Conservation (phyloP, 2,329 filamentous ascomycete species). For the Penicillium sp. region DNA sequence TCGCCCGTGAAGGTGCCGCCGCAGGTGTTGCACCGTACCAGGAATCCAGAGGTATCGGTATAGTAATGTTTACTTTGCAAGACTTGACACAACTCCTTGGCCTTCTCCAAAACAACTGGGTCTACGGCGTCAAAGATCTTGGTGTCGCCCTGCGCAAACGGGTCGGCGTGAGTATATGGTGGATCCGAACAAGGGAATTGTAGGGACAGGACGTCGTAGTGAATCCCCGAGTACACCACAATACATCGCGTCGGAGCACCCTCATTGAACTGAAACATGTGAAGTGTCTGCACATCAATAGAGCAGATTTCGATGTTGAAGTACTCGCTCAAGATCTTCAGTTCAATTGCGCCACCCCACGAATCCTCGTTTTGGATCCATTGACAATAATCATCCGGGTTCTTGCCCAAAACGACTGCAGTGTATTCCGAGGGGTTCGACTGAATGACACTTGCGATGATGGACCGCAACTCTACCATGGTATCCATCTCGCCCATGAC, state of each 20-base stretch:
- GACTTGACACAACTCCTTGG: conserved; percentile 60
- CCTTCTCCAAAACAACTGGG: conserved; percentile 54
- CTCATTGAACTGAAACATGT: conserved; percentile 74
- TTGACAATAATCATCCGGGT: conserved; percentile 69
- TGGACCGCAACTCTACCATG: conserved; percentile 67
- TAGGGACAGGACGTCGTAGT: conserved; percentile 79
- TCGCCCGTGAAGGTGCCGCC: conserved; percentile 44
- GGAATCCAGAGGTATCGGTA: conserved; percentile 78
- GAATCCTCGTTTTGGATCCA: conserved; percentile 75
- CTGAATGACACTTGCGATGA: conserved; percentile 76
- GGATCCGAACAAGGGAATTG: conserved; percentile 58
- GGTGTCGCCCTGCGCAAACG: conserved; percentile 71
- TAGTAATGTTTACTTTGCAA: conserved; percentile 74
- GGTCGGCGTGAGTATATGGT: conserved; percentile 53
- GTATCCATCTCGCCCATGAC: conserved; percentile 64
- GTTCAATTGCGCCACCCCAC: conserved; percentile 90
- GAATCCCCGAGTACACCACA: conserved; percentile 84
- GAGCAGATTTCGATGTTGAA: conserved; percentile 83
- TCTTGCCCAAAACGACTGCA: conserved; percentile 68
- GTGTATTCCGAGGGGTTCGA: conserved; percentile 67
- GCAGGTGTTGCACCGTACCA: conserved; percentile 67
- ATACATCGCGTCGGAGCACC: conserved; percentile 65
- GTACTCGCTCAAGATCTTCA: conserved; percentile 76
- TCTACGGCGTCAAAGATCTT: conserved; percentile 64
- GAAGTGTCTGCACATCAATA: conserved; percentile 68